Base-by-base conservation (phyloP, 106 monocot genomes). In the Dioscorea alata region DNA sequence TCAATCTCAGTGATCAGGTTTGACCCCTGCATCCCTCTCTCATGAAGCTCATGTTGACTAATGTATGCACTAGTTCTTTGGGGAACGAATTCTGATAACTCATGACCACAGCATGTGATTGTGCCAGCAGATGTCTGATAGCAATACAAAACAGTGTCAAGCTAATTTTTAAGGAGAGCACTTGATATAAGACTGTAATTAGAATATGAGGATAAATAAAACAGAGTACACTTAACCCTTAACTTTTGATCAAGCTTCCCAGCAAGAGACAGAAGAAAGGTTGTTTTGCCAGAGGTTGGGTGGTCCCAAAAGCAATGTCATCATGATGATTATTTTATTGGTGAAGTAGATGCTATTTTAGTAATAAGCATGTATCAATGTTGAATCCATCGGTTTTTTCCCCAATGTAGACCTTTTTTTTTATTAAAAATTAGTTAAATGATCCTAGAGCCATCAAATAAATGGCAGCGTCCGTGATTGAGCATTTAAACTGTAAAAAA, bases 261-360 rank as follows among this genome's bases (percentile, higher is more conserved):
- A 17, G 92, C 80, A 31, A 97, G 84, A 67, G 92, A 81, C 16
- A 75, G 76, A 60, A 97, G 33, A 7, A 97, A 75, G 35, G 92
- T 89, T 33, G 92, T 92, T 66, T 92, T 97, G 22, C 96, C 96
- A 48, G 92, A 83, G 49, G 80, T 64, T 49, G 96, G 92, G 70
- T n/a, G 96, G 96, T 68, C 96, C 96, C 16, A 97, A 92, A 66
- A 97, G 96, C 54, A 97, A 72, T 21, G 86, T 86, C 92, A 89
- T 92, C 81, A 92, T 97, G 82, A 63, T 71, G 77, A 25, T 63
- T 49, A 57, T 59, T 50, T 57, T 52, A 59, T 15, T 73, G 14
- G 9, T 20, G 18, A 50, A 49, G 31, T 3, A 7, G 23, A 12
- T 14, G 54, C 0, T 33, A 24, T 28, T 28, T 28, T 28, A 28